Percentiles rank a stretch among this genome's conserved stretches.
Conservation (phyloP, 1,139 yeast genomes). For the Yarrowia galli region DNA sequence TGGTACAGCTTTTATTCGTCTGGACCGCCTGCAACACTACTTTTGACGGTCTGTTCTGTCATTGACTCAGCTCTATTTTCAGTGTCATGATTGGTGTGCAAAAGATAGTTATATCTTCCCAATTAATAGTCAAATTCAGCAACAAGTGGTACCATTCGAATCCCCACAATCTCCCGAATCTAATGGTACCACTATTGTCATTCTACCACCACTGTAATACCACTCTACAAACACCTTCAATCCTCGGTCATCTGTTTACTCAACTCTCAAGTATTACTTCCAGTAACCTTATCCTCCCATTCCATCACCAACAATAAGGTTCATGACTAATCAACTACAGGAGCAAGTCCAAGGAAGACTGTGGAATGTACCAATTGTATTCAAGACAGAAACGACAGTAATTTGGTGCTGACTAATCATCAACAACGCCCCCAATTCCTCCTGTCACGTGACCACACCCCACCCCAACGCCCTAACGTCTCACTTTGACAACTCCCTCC, state of each 20-base stretch:
- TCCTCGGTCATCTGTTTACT: neutral
- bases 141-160: too few species aligned
- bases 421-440: neutral
- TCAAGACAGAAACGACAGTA: too few species aligned
- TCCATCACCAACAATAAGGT: neutral
- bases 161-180: too few species aligned
- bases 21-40: too few species aligned
- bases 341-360: constrained; percentile 17
- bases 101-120: neutral
- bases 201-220: too few species aligned
- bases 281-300: too few species aligned
- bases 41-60: too few species aligned
- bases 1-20: too few species aligned
- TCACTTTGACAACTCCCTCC: neutral
- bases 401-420: neutral
- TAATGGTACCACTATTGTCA: too few species aligned
- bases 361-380: too few species aligned
- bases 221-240: neutral
- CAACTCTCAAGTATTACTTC: neutral
- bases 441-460: neutral
- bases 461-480: neutral
- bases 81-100: neutral
- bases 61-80: neutral
- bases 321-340: neutral
- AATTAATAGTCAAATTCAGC: too few species aligned